Evolutionary conservation across 257 asterid genomes (phyloP), one percentile per base, ranked within the genome.

Genomic region (Sherardia arvensis): DNA sequence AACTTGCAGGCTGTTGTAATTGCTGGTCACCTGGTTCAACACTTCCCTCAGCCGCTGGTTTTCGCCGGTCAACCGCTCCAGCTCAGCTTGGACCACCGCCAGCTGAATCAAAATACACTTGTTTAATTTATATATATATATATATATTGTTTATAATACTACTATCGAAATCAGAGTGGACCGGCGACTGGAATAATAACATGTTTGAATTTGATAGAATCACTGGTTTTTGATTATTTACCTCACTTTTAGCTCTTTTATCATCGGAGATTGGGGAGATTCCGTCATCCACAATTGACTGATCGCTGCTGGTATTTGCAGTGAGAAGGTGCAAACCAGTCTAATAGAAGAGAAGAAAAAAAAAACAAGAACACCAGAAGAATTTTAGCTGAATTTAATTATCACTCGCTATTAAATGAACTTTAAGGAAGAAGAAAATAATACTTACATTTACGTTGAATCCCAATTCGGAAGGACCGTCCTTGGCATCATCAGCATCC

Each of bases 291-390:
- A 81, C 84, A 4, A 74, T 49, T 17, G 94, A 82, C 76, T 79
- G 87, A 29, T 91, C 95, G 21, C 85, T 79, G 20, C 80, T 77
- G 14, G 83, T 75, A 66, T 86, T 87, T 7, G 80, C 75, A 4
- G 95, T 87, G 47, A 80, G 84, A 56, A 88, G 96, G 61, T 82
- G 87, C 83, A 86, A 79, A 7, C 90, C 91, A 36, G 92, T 91
- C 96, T 88, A 69, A 38, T 68, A n/a, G n/a, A n/a, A n/a, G n/a
- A n/a, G n/a, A 11, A 48, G 1, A 54, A 61, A 21, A 4, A 25
- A 43, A 22, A 6, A 33, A 30, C 53, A 4, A 18, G 15, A 4
- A 47, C 22, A 18, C 5, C 11, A n/a, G n/a, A 48, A 4, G 4
- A 17, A 22, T 58, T 54, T n/a, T 23, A 53, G 17, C n/a, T 45